These are phyloP conservation scores for Discostella stelligera DNA, from an alignment of 352 stramenopile genomes.

Conservation along the genomic window DNA sequence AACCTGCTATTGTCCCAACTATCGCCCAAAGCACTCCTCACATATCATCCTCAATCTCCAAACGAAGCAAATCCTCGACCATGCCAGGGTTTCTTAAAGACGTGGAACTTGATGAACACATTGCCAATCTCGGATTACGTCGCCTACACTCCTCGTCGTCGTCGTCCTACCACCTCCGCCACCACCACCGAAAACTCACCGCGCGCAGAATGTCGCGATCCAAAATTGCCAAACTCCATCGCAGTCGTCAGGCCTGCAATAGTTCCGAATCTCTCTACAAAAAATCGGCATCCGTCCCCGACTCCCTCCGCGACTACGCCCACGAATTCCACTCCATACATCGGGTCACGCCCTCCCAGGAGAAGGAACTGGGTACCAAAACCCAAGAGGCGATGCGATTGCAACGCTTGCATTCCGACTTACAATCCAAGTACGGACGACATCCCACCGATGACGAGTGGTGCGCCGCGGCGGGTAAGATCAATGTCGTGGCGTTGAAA, in stretches of 20 bases:
- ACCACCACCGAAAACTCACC: conserved; percentile 19
- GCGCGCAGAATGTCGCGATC: conserved; percentile 16
- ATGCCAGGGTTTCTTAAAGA: conserved; percentile 70
- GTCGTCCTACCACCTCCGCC: no score
- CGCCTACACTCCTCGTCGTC: not conserved
- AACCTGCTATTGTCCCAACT: no score
- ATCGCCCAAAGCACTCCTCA: conserved; percentile 1
- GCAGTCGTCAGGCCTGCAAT: conserved; percentile 5
- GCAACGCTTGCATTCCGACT: conserved; percentile 56
- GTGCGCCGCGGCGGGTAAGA: conserved; percentile 71
- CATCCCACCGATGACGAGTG: conserved; percentile 81
- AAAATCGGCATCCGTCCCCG: conserved; percentile 60
- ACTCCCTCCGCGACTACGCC: conserved; percentile 70
- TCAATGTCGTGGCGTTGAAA: conserved; percentile 66
- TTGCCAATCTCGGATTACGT: conserved; percentile 1
- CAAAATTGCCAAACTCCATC: not conserved
- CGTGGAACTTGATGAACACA: conserved; percentile 18
- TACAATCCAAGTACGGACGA: conserved; percentile 56
- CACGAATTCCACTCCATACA: conserved; percentile 67
- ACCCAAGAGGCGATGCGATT: conserved; percentile 76
- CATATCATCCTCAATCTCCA: no score
- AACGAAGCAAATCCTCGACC: conserved; percentile 58
- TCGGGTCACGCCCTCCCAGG: conserved; percentile 64
- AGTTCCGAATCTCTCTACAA: conserved; percentile 58
- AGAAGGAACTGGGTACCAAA: conserved; percentile 70